These are phyloP conservation scores for Camelina sativa DNA, from an alignment of 345 rosid species.

Conservation along the genomic window DNA sequence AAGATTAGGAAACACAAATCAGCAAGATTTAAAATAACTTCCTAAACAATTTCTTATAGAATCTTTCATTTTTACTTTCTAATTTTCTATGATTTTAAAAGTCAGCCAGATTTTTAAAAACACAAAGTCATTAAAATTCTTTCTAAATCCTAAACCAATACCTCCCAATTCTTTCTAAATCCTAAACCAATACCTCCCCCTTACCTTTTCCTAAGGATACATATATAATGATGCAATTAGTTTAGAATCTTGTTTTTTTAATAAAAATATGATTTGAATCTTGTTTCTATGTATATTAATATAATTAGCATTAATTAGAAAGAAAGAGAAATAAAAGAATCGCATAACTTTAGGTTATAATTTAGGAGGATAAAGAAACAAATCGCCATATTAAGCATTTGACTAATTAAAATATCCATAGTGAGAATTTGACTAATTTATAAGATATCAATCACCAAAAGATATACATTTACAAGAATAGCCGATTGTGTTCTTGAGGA, in stretches of 20 bases:
- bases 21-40: too few species aligned
- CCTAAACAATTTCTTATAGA: too few species aligned
- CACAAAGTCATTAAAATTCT: too few species aligned
- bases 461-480: conserved; percentile 25
- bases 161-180: too few species aligned
- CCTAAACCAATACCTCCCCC: too few species aligned
- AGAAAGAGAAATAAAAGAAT: background rate
- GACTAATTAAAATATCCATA: background rate
- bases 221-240: background rate
- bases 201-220: background rate
- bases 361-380: background rate
- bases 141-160: too few species aligned
- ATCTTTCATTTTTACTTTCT: too few species aligned
- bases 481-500: background rate
- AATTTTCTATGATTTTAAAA: too few species aligned
- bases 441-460: conserved; percentile 21
- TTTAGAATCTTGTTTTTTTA: background rate
- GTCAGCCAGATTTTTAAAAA: too few species aligned
- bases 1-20: too few species aligned
- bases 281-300: background rate
- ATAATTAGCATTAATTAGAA: background rate
- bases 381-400: conserved; percentile 15
- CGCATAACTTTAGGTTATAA: conserved; percentile 1
- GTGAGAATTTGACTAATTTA: conserved; percentile 24
- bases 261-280: background rate